phyloP scores from a whole-genome alignment of 768 basidiomycete genomes.

The Amanita brunnescens region DNA sequence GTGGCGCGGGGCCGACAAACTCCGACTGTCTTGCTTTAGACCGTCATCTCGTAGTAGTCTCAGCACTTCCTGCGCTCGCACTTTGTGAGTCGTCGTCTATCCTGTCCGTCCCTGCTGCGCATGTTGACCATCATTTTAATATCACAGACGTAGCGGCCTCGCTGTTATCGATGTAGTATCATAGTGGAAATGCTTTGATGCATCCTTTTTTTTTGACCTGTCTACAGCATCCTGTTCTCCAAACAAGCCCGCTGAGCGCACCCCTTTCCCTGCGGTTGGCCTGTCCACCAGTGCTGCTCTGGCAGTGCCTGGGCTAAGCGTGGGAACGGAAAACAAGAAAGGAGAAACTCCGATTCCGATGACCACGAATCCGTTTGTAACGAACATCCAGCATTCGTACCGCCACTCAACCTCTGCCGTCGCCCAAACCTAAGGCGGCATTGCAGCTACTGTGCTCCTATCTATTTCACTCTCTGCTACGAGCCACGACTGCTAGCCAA shows the following conservation, averaged over 20 bases:
- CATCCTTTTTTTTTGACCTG: background rate
- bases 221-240: background rate
- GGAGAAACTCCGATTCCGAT: conserved; percentile 1
- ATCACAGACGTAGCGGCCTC: background rate
- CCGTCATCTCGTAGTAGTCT: conserved; percentile 2
- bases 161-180: background rate
- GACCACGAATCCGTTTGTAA: background rate
- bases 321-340: background rate
- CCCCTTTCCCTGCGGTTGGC: background rate
- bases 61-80: background rate
- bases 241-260: background rate
- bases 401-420: background rate
- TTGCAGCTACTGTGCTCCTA: background rate
- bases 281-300: background rate
- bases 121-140: background rate
- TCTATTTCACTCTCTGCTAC: background rate
- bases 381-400: background rate
- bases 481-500: background rate
- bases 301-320: background rate
- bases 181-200: background rate
- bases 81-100: background rate
- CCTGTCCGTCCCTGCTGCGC: background rate
- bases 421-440: background rate
- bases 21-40: background rate
- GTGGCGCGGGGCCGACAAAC: conserved; percentile 2